These are phyloP conservation scores for Pseudocercospora vitis DNA, from an alignment of 2,329 filamentous ascomycete genomes.

Conservation along the genomic window DNA sequence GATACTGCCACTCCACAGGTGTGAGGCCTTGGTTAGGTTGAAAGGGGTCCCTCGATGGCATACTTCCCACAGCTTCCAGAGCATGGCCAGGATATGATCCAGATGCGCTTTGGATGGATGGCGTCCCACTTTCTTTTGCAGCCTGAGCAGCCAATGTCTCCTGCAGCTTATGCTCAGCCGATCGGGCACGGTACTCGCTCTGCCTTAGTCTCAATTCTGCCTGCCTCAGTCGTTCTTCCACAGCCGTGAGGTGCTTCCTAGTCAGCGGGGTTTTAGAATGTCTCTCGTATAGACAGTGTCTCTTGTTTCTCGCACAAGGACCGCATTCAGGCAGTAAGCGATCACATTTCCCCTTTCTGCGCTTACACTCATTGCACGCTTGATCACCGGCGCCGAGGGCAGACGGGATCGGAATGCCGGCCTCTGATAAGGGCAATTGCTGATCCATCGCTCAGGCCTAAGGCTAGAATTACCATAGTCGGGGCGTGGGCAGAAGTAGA, in stretches of 20 bases:
- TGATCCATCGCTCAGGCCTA: conserved; percentile 21
- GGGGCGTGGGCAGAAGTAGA: neutral
- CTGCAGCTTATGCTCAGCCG: conserved; percentile 27
- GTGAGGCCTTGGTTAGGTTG: neutral
- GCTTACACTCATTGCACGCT: conserved; percentile 33
- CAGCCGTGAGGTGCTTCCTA: conserved; percentile 48
- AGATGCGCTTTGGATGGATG: neutral
- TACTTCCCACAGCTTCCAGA: neutral
- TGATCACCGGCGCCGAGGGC: conserved; percentile 23
- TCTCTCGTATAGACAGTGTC: conserved; percentile 53
- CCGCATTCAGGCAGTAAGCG: conserved; percentile 41
- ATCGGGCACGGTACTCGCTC: conserved; percentile 26
- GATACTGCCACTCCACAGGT: conserved; percentile 15
- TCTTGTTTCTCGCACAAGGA: conserved; percentile 46
- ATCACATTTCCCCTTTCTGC: conserved; percentile 32
- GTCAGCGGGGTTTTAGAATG: conserved; percentile 52
- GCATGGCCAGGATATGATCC: neutral
- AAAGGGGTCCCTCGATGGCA: neutral
- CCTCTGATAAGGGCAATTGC: conserved; percentile 18
- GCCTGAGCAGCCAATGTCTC: neutral
- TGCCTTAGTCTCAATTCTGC: conserved; percentile 28
- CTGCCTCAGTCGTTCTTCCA: conserved; percentile 44
- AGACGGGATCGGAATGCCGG: conserved; percentile 6
- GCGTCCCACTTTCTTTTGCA: neutral
- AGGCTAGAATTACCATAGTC: neutral